phyloP scores from a whole-genome alignment of 1,139 yeast species.

The Geotrichum armillariae region DNA sequence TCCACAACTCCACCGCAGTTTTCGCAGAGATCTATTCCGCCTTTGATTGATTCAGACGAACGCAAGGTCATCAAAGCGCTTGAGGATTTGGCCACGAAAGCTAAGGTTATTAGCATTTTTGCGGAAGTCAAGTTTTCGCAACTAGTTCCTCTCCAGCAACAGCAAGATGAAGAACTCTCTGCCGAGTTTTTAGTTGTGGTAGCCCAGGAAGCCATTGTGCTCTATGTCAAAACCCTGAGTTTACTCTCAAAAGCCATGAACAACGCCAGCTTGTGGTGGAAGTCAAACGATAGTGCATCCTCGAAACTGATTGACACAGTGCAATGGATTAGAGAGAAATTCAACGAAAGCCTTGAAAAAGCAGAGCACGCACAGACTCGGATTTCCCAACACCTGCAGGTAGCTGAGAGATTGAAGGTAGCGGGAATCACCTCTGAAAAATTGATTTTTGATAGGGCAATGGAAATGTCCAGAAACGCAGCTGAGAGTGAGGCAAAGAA shows the following conservation, averaged over 20 bases:
- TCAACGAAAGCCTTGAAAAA: conserved; percentile 83
- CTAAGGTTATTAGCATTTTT: conserved; percentile 82
- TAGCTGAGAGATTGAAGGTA: conserved; percentile 25
- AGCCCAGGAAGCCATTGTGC: conserved; percentile 80
- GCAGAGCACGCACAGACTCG: conserved; percentile 74
- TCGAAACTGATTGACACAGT: conserved; percentile 72
- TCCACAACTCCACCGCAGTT: conserved; percentile 41
- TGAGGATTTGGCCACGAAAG: conserved; percentile 81
- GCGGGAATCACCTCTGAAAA: conserved; percentile 65
- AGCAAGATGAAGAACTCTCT: conserved; percentile 46
- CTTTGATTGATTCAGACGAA: conserved; percentile 33
- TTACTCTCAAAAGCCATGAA: conserved; percentile 83
- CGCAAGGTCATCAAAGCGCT: conserved; percentile 50
- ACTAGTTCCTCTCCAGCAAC: conserved; percentile 66
- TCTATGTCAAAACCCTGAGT: conserved; percentile 81
- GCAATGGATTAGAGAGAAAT: conserved; percentile 88
- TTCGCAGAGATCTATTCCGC: conserved; percentile 26
- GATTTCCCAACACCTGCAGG: conserved; percentile 26
- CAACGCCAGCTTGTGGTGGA: conserved; percentile 89
- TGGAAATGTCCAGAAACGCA: conserved; percentile 88
- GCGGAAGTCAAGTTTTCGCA: conserved; percentile 92
- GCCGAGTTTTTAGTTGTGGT: conserved; percentile 59
- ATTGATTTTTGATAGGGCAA: conserved; percentile 84
- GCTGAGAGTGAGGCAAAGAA: conserved; percentile 84
- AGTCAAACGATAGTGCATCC: conserved; percentile 47